Percentiles rank a stretch among this genome's conserved stretches.
Evolutionary conservation across 257 asterid species (phyloP).

Genomic region (Rhazya stricta): DNA sequence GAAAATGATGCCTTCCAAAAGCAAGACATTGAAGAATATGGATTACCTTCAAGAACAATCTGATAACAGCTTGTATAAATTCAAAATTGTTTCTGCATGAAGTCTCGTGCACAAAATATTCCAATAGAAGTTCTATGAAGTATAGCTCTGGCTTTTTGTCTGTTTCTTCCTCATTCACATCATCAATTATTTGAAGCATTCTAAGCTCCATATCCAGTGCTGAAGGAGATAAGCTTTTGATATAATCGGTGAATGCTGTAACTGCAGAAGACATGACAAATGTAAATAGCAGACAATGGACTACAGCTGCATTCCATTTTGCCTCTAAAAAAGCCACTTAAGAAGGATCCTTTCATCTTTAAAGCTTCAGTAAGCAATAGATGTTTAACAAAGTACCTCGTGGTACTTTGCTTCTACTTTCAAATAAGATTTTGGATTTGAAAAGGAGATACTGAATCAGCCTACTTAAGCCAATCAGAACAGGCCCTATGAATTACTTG

Average conservation of each 20-base stretch:
- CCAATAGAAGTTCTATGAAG: constrained; percentile 61
- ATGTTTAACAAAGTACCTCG: background rate
- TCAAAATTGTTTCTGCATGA: constrained; percentile 70
- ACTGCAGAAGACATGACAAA: constrained; percentile 45
- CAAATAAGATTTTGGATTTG: background rate
- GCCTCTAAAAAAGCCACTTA: background rate
- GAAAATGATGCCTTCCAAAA: background rate
- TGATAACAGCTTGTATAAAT: constrained; percentile 70
- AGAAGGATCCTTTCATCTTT: background rate
- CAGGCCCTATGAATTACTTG: too few relatives aligned
- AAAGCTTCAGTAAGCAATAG: background rate
- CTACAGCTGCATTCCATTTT: background rate
- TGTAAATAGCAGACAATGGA: constrained; percentile 9
- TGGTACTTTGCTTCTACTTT: background rate
- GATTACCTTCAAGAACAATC: constrained; percentile 78
- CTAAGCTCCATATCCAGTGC: constrained; percentile 80
- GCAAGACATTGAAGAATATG: background rate
- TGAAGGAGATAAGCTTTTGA: constrained; percentile 71
- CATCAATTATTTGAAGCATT: constrained; percentile 80
- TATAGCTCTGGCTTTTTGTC: constrained; percentile 52
- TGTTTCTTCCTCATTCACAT: constrained; percentile 48
- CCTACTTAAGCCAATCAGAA: background rate
- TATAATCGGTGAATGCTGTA: constrained; percentile 61
- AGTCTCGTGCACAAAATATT: constrained; percentile 64
- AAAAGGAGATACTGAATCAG: background rate